A percentile compares a stretch with the other conserved stretches of the same genome.
Conservation (phyloP, 805 yeast species). For the Candida vartiovaarae region DNA sequence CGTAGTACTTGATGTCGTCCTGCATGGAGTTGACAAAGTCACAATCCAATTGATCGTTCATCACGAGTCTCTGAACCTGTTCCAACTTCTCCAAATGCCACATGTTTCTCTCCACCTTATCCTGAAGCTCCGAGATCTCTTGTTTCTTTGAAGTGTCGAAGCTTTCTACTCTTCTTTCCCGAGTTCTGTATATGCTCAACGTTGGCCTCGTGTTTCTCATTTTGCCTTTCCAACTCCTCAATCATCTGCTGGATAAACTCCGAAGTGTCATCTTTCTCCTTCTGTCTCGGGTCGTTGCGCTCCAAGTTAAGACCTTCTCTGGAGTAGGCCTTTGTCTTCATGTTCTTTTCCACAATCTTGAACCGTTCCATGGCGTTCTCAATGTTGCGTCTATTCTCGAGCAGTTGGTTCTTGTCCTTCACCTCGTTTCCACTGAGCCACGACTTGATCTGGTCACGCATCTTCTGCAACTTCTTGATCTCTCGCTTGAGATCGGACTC, state of each 20-base stretch:
- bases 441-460: constrained; percentile 89
- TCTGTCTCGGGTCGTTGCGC: constrained; percentile 69
- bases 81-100: constrained; percentile 78
- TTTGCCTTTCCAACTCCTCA: constrained; percentile 77
- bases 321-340: constrained; percentile 90
- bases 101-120: constrained; percentile 62
- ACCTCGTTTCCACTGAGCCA: constrained; percentile 92
- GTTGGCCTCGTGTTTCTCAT: constrained; percentile 71
- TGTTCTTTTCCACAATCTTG: constrained; percentile 86
- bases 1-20: constrained; percentile 89
- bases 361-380: constrained; percentile 89
- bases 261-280: constrained; percentile 66
- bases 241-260: constrained; percentile 63
- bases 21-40: constrained; percentile 68
- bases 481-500: constrained; percentile 91
- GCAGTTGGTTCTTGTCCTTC: constrained; percentile 75
- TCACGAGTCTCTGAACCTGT: constrained; percentile 65
- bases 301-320: constrained; percentile 84
- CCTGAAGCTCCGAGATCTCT: constrained; percentile 56
- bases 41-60: constrained; percentile 72
- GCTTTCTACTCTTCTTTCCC: constrained; percentile 43
- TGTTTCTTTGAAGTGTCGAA: constrained; percentile 47
- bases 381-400: constrained; percentile 68
- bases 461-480: constrained; percentile 87
- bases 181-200: constrained; percentile 46